phyloP scores from a whole-genome alignment of 129 eudicot species.

The Dittrichia graveolens region DNA sequence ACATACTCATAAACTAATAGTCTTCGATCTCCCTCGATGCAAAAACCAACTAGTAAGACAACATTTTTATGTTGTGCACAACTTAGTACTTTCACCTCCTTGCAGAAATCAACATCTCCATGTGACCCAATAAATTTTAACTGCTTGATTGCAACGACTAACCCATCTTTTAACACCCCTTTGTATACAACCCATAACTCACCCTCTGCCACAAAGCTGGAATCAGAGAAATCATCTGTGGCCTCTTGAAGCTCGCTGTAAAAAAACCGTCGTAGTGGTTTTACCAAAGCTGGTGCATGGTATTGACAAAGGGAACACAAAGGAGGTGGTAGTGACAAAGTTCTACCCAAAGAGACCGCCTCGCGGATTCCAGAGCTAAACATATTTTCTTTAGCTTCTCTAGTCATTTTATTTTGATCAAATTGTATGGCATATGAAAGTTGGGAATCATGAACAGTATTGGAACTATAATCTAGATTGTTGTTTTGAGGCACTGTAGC shows the following conservation, averaged over 20 bases:
- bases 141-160: constrained; percentile 79
- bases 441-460: constrained; percentile 22
- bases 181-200: constrained; percentile 69
- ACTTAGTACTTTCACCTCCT: constrained; percentile 77
- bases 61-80: constrained; percentile 98
- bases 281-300: constrained; percentile 85
- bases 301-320: constrained; percentile 78
- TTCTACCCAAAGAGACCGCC: constrained; percentile 64
- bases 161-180: constrained; percentile 77
- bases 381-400: constrained; percentile 24
- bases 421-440: constrained; percentile 13
- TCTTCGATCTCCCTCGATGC: constrained; percentile 63
- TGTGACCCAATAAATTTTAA: constrained; percentile 59
- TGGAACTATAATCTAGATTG: constrained; percentile 22
- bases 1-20: constrained; percentile 81
- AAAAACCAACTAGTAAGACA: constrained; percentile 86
- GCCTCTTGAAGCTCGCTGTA: constrained; percentile 77
- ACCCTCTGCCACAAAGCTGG: constrained; percentile 75
- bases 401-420: constrained; percentile 11
- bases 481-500: constrained; percentile 43
- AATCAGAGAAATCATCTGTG: constrained; percentile 66
- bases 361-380: constrained; percentile 63
- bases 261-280: constrained; percentile 67
- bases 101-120: constrained; percentile 87
- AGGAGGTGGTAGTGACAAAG: constrained; percentile 82